Evolutionary conservation across 1,139 yeast genomes (phyloP), one percentile per base, ranked within the genome.

Genomic region (Hansenula sp.): DNA sequence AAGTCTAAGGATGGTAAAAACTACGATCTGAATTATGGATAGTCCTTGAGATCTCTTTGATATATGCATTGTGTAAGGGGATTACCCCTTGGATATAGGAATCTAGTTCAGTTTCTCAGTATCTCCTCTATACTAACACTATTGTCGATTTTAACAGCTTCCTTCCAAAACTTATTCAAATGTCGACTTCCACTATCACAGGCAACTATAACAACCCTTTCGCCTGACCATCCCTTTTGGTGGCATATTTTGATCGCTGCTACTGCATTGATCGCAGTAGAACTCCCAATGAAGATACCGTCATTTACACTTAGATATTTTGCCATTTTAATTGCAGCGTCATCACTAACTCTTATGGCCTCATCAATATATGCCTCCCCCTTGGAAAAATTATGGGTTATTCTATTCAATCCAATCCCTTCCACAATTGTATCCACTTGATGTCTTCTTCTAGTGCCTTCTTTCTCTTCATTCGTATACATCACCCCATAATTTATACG

Each of bases 381-480:
- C 41, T 76, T 78, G 41, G 72, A 67, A 61, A 93, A 87, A 61
- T 93, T 93, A 58, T 77, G 77, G 0, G 99, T 93, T 32, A 93
- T 68, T 51, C 99, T 70, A 58, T 89, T 93, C 45, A 93, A 68
- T 0, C 99, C 99, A 36, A 93, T 85, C 0, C 99, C 99, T 64
- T 93, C 99, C 2, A 93, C 84, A 3, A 91, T 63, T 0, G 98
- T 93, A 62, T 93, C 99, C 2, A 93, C 98, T 64, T 93, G 99
- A 61, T 93, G 98, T 54, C 99, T 73, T 59, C 98, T 75, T 54
- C 98, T 73, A 0, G 94, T 88, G 1, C 99, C 99, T 66, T 93
- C 99, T 53, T 76, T 81, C 63, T 93, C 99, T 16, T 81, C 91
- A 2, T 72, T 53, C 55, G 91, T 96, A 62, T 88, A 93, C 97